Conservation (phyloP, 139 green algal species). For the Picochlorum costavermella region DNA sequence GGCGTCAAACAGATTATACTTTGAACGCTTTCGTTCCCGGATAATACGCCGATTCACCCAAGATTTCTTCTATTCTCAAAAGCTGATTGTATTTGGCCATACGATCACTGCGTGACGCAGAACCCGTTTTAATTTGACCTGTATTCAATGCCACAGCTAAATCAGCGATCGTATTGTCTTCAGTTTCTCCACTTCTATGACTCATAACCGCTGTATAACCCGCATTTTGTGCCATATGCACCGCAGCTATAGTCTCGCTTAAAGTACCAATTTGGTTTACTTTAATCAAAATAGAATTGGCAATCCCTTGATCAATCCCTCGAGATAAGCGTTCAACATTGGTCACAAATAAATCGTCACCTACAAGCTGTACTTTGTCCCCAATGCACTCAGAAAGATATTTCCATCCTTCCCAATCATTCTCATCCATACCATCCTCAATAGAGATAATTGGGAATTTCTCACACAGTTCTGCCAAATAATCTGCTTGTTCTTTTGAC, state of each 20-base stretch:
- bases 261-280: conserved; percentile 79
- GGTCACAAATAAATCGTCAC: conserved; percentile 96
- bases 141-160: conserved; percentile 90
- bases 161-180: conserved; percentile 98
- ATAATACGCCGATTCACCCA: conserved; percentile 65
- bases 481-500: conserved; percentile 20
- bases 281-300: conserved; percentile 97
- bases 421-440: conserved; percentile 98
- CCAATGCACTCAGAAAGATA: conserved; percentile 63
- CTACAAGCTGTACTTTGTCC: conserved; percentile 85
- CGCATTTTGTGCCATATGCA: conserved; percentile 84
- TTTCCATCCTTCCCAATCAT: conserved; percentile 83
- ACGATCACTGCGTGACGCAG: conserved; percentile 89
- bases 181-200: conserved; percentile 92
- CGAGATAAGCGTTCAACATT: conserved; percentile 85
- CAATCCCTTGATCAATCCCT: conserved; percentile 87
- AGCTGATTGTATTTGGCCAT: conserved; percentile 98
- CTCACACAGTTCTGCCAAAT: conserved; percentile 79
- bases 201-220: conserved; percentile 95
- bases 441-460: conserved; percentile 92
- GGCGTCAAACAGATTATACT: no score
- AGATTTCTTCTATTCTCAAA: conserved; percentile 94
- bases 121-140: conserved; percentile 99
- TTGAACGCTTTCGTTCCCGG: conserved; percentile 64
- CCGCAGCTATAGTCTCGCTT: conserved; percentile 91